phyloP scores from a whole-genome alignment of 1,284 basidiomycete genomes.

The Heterobasidion irregulare region DNA sequence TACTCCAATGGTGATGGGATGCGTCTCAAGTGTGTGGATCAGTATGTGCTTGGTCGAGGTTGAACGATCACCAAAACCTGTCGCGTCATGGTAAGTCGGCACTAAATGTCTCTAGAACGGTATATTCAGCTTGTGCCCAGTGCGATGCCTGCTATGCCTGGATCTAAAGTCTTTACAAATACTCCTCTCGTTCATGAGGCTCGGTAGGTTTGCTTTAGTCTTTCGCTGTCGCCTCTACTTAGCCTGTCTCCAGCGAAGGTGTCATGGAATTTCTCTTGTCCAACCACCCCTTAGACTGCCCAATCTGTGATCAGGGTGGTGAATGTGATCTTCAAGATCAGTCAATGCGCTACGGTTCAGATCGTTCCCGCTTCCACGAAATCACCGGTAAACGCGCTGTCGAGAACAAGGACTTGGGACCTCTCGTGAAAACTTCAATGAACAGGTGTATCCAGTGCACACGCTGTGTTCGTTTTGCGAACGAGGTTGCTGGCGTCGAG shows the following conservation, averaged over 20 bases:
- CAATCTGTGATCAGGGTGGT: conserved; percentile 96
- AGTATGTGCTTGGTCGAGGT: conserved; percentile 98
- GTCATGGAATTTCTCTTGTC: conserved; percentile 99
- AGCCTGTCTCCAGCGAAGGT: conserved; percentile 61
- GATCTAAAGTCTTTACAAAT: conserved; percentile 94
- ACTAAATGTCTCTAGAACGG: background rate
- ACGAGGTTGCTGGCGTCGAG: conserved; percentile 98
- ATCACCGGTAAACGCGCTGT: conserved; percentile 96
- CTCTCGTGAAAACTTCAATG: conserved; percentile 98
- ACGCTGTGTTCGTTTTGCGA: conserved; percentile 97
- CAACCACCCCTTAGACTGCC: conserved; percentile 98
- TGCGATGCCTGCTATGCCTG: conserved; percentile 98
- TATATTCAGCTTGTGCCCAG: conserved; percentile 28
- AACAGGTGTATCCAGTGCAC: conserved; percentile 99
- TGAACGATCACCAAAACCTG: conserved; percentile 90
- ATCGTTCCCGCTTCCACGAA: conserved; percentile 97
- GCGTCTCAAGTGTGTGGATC: background rate
- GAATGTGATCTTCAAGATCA: conserved; percentile 99
- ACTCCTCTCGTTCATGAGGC: conserved; percentile 94
- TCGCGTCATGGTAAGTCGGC: conserved; percentile 67
- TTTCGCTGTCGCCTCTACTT: conserved; percentile 1
- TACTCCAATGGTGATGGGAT: background rate
- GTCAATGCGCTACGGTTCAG: conserved; percentile 98
- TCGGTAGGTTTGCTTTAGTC: conserved; percentile 38
- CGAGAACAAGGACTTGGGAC: conserved; percentile 98